Conservation (phyloP, 2,329 filamentous ascomycete genomes). For the Neonectria hederae region DNA sequence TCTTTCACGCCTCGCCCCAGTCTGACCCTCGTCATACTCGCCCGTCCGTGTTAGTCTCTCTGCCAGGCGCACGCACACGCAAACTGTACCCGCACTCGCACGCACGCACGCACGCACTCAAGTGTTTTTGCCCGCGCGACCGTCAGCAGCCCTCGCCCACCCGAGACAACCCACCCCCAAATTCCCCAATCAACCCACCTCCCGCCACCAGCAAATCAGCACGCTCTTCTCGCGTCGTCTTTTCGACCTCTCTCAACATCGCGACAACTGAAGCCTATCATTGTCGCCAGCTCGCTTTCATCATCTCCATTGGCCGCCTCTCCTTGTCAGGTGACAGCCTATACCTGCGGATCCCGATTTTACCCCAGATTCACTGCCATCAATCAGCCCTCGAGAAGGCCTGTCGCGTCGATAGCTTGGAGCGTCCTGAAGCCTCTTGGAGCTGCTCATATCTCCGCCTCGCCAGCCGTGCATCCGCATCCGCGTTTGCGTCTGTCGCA, state of each 20-base stretch:
- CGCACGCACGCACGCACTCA: conserved; percentile 18
- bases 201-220: conserved; percentile 61
- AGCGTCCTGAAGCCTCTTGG: conserved; percentile 30
- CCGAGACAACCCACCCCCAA: conserved; percentile 43
- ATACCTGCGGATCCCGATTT: conserved; percentile 47
- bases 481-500: conserved; percentile 28
- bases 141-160: conserved; percentile 36
- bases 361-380: conserved; percentile 39
- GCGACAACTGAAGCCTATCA: conserved; percentile 63
- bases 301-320: conserved; percentile 57
- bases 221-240: conserved; percentile 49
- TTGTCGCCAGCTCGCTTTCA: conserved; percentile 54
- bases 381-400: conserved; percentile 34
- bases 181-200: conserved; percentile 42
- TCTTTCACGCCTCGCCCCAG: not conserved
- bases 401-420: conserved; percentile 35
- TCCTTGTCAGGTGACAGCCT: conserved; percentile 62
- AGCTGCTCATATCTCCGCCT: conserved; percentile 24
- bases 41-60: conserved; percentile 19
- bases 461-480: conserved; percentile 30
- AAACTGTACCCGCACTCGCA: not conserved
- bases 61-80: conserved; percentile 1
- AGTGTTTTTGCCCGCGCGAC: conserved; percentile 36
- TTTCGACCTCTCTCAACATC: conserved; percentile 48
- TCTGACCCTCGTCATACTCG: not conserved